A percentile compares a stretch with the other conserved stretches of the same genome.
These are phyloP conservation scores for Colletotrichum cordylinicola DNA, from an alignment of 2,329 filamentous ascomycete species.

Conservation along the genomic window DNA sequence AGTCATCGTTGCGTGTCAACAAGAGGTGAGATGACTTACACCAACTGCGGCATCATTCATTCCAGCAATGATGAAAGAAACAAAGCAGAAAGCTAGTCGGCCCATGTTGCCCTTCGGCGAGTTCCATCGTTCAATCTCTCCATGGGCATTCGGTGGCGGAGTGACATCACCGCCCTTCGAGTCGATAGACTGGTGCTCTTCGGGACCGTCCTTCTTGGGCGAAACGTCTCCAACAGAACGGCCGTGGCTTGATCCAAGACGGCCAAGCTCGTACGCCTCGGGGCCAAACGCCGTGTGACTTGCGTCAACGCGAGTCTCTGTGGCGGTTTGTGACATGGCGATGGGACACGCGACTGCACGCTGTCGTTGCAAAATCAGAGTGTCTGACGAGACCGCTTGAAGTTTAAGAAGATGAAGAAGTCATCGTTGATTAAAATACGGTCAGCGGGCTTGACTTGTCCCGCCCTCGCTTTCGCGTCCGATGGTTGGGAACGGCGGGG, in stretches of 20 bases:
- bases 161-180: not conserved
- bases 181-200: not conserved
- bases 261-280: conserved; percentile 12
- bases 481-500: not conserved
- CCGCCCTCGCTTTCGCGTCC: not conserved
- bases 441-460: not conserved
- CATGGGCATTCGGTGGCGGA: conserved; percentile 5
- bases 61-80: conserved; percentile 65
- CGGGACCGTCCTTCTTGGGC: not conserved
- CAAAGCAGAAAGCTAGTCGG: conserved; percentile 51
- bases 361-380: not conserved
- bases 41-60: conserved; percentile 69
- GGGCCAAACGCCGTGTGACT: not conserved
- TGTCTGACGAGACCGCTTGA: not conserved
- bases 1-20: not conserved
- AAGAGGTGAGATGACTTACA: conserved; percentile 35
- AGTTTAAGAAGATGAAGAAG: not conserved
- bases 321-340: conserved; percentile 22
- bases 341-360: not conserved
- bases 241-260: not conserved
- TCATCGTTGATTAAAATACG: not conserved
- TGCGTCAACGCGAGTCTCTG: conserved; percentile 8
- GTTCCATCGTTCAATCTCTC: conserved; percentile 38
- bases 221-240: not conserved
- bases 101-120: conserved; percentile 36